Base-by-base conservation (phyloP, 2,329 filamentous ascomycete genomes). In the Ophioceras dolichostomum region DNA sequence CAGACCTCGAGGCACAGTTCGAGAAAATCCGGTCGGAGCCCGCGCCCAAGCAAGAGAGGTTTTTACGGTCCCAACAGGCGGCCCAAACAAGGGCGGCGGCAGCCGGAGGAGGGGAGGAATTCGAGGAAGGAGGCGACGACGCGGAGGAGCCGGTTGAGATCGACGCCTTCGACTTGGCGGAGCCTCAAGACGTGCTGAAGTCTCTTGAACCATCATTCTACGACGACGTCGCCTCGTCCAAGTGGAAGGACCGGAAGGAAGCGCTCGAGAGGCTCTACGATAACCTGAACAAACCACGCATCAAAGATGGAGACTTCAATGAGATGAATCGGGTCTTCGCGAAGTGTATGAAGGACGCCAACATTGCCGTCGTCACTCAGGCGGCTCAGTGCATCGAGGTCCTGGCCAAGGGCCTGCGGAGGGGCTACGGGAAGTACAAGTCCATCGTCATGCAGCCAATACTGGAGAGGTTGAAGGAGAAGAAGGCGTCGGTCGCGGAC, bases 241-340 rank as follows among this genome's bases (percentile, higher is more conserved):
- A 98, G 56, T 98, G 91, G 91, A 98, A 98, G 55, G 93, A 98
- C 47, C 73, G 91, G 43, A 98, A 98, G 59, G 91, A 98, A 48
- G 85, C 84, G 0, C 68, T 96, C 3, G 91, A 98, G 43, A 85
- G 76, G 9, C 68, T 95, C 0, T 81, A 79, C 48, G 73, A 73
- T 12, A 70, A 76, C 3, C 60, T 94, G 39, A 93, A 94, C 49
- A 80, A 93, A 29, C 87, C 89, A 12, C 75, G 81, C 43, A 94
- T 98, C 57, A 93, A 94, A 57, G 89, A 96, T 48, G 84, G 77
- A 6, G 81, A 85, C 38, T 96, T 87, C 52, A 76, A 80, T 54
- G 89, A 96, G 49, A 71, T 96, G 47, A 76, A 84, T 39, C 74
- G 84, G 42, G 80, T 76, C 4, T 69, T 96, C 38, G 89, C 91